phyloP scores from a whole-genome alignment of 768 basidiomycete genomes.

The Sutorius australiensis region DNA sequence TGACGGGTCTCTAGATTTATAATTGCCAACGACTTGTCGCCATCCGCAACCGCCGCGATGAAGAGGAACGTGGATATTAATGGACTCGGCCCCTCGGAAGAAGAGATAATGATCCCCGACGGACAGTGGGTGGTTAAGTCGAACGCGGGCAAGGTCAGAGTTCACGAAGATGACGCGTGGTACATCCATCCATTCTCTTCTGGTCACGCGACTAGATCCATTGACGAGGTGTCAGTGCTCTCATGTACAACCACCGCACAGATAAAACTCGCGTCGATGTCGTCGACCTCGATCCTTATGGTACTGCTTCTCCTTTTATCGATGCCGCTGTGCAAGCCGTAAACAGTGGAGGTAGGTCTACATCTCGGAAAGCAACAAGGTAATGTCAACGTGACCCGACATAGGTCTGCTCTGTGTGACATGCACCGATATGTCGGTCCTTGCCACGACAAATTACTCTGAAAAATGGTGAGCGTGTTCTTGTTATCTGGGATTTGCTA shows the following conservation, averaged over 20 bases:
- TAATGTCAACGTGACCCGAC: slow-evolving; percentile 1
- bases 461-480: slow-evolving; percentile 77
- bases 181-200: slow-evolving; percentile 32
- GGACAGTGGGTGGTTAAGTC: slow-evolving; percentile 11
- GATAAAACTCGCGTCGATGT: slow-evolving; percentile 78
- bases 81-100: slow-evolving; percentile 46
- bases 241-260: slow-evolving; percentile 87
- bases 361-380: background rate
- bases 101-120: slow-evolving; percentile 14
- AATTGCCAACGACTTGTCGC: slow-evolving; percentile 90
- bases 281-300: slow-evolving; percentile 98
- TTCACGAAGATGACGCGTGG: slow-evolving; percentile 96
- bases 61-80: slow-evolving; percentile 81
- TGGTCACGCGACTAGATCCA: background rate
- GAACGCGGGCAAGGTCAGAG: slow-evolving; percentile 55
- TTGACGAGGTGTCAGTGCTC: slow-evolving; percentile 45
- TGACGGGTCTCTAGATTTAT: slow-evolving; percentile 67
- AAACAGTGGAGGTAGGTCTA: slow-evolving; percentile 74
- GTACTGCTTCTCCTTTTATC: slow-evolving; percentile 94
- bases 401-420: slow-evolving; percentile 86
- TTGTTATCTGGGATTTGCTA: background rate
- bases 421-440: slow-evolving; percentile 92
- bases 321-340: slow-evolving; percentile 90
- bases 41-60: slow-evolving; percentile 82
- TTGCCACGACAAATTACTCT: slow-evolving; percentile 90